These are phyloP conservation scores for Ogataea ramenticola DNA, from an alignment of 805 yeast species.

Conservation along the genomic window DNA sequence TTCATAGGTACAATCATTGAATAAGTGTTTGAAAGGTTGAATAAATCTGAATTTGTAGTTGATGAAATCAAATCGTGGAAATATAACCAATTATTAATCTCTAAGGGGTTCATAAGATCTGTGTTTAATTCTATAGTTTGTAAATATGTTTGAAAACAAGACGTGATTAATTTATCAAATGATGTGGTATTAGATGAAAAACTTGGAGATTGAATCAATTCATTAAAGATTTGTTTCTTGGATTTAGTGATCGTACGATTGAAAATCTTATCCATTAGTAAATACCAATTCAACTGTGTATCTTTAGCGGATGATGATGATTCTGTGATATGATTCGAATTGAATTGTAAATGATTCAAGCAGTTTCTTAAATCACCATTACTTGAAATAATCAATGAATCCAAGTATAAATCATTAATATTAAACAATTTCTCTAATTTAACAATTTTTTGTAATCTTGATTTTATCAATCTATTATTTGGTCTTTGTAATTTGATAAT, in stretches of 20 bases:
- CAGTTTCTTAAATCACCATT: slow-evolving; percentile 85
- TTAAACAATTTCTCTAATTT: slow-evolving; percentile 40
- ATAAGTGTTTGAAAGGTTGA: background rate
- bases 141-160: slow-evolving; percentile 65
- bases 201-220: slow-evolving; percentile 40
- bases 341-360: slow-evolving; percentile 75
- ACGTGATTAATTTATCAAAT: slow-evolving; percentile 61
- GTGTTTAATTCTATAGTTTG: slow-evolving; percentile 60
- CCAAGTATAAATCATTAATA: slow-evolving; percentile 42
- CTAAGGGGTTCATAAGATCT: slow-evolving; percentile 48
- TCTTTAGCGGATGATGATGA: slow-evolving; percentile 47
- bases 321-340: slow-evolving; percentile 17
- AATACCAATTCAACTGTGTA: slow-evolving; percentile 57
- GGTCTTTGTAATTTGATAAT: slow-evolving; percentile 61
- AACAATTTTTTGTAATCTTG: slow-evolving; percentile 45
- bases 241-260: slow-evolving; percentile 37
- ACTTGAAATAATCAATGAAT: slow-evolving; percentile 60
- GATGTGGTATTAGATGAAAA: slow-evolving; percentile 32
- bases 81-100: slow-evolving; percentile 67
- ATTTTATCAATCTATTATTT: slow-evolving; percentile 35
- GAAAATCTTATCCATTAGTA: slow-evolving; percentile 56
- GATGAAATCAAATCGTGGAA: slow-evolving; percentile 46
- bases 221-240: slow-evolving; percentile 40
- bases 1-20: slow-evolving; percentile 46
- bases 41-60: background rate